Evolutionary conservation across 139 green algal species (phyloP).

Genomic region (Astrephomene gubernaculifera): DNA sequence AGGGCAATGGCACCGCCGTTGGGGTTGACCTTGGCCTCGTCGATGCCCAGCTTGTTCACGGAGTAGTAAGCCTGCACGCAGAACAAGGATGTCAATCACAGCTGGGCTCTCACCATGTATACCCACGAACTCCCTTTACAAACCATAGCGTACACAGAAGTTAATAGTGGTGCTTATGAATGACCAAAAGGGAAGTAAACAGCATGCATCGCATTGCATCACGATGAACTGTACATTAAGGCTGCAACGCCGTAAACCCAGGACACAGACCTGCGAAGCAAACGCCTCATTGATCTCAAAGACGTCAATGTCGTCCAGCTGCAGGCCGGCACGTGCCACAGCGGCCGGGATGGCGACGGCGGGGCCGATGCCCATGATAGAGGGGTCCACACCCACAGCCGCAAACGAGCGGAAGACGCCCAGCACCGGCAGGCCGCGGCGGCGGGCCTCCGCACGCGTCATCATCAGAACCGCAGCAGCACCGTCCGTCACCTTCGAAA

Average conservation of each 20-base stretch:
- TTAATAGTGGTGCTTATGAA: too few species aligned
- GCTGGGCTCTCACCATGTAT: too few species aligned
- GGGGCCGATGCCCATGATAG: slow-evolving; percentile 98
- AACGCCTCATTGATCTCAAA: slow-evolving; percentile 99
- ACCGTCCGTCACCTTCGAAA: slow-evolving; percentile 91
- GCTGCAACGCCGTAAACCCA: too few species aligned
- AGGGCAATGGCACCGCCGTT: slow-evolving; percentile 98
- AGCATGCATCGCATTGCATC: too few species aligned
- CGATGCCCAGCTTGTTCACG: slow-evolving; percentile 87
- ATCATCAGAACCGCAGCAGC: slow-evolving; percentile 94
- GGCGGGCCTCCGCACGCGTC: slow-evolving; percentile 88
- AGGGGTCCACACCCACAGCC: slow-evolving; percentile 93
- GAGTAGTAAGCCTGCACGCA: slow-evolving; percentile 90
- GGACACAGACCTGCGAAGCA: slow-evolving; percentile 80
- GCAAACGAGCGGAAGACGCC: slow-evolving; percentile 86
- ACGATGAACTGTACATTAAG: too few species aligned
- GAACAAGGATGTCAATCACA: too few species aligned
- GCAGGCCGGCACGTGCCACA: slow-evolving; percentile 79
- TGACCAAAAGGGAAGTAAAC: too few species aligned
- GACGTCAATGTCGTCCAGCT: slow-evolving; percentile 95
- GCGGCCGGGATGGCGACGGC: slow-evolving; percentile 96
- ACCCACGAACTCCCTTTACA: too few species aligned
- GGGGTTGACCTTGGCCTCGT: slow-evolving; percentile 93
- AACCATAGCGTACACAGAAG: too few species aligned
- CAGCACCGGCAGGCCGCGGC: slow-evolving; percentile 88